These are phyloP conservation scores for Lyophyllum shimeji DNA, from an alignment of 768 basidiomycete genomes.

Conservation along the genomic window DNA sequence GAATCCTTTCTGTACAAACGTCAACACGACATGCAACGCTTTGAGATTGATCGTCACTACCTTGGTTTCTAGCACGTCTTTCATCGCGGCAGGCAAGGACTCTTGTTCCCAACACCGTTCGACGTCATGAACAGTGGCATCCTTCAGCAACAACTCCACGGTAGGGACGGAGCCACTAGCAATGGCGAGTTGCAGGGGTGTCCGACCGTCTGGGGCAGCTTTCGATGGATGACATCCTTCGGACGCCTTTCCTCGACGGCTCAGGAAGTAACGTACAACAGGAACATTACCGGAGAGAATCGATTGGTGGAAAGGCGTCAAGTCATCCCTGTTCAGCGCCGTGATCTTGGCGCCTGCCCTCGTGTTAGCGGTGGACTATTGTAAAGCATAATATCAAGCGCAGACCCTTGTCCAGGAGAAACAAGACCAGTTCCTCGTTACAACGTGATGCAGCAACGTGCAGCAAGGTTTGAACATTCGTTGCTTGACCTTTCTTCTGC, in stretches of 20 bases:
- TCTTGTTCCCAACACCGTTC: slow-evolving; percentile 31
- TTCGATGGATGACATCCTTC: slow-evolving; percentile 37
- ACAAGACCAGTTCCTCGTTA: slow-evolving; percentile 28
- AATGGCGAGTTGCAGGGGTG: slow-evolving; percentile 37
- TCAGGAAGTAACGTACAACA: slow-evolving; percentile 31
- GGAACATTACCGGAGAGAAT: slow-evolving; percentile 32
- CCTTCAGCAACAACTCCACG: slow-evolving; percentile 32
- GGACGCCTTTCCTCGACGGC: slow-evolving; percentile 27
- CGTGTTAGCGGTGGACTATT: not conserved
- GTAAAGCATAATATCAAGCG: not conserved
- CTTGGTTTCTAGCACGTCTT: slow-evolving; percentile 30
- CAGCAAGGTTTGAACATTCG: slow-evolving; percentile 29
- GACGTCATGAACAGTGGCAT: slow-evolving; percentile 39
- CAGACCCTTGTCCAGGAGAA: slow-evolving; percentile 36
- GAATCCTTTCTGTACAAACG: slow-evolving; percentile 31
- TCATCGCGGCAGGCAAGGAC: slow-evolving; percentile 21
- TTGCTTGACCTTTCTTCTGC: slow-evolving; percentile 19
- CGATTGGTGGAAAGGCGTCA: slow-evolving; percentile 35
- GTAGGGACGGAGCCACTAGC: slow-evolving; percentile 24
- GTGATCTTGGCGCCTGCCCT: slow-evolving; percentile 29
- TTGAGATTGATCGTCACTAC: slow-evolving; percentile 12
- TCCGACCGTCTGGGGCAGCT: slow-evolving; percentile 31
- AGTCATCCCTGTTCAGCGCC: slow-evolving; percentile 28
- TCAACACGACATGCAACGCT: not conserved
- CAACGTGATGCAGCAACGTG: slow-evolving; percentile 35